Conservation (phyloP, 2,329 filamentous ascomycete genomes). For the Cadophora sp. region DNA sequence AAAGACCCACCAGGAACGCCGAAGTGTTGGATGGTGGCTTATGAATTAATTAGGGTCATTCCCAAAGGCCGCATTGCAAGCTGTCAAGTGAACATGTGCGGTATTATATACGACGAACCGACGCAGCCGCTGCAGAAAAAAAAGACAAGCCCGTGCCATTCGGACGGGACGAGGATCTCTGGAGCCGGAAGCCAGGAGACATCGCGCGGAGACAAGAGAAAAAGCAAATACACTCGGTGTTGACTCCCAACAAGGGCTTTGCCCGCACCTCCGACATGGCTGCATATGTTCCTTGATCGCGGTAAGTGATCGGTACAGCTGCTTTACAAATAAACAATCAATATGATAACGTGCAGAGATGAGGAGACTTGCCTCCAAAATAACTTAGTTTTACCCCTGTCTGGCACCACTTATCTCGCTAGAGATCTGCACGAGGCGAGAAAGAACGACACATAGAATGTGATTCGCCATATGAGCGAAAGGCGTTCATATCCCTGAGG, state of each 20-base stretch:
- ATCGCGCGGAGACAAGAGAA: constrained; percentile 15
- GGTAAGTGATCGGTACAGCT: background rate
- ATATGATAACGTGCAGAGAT: background rate
- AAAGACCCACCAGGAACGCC: background rate
- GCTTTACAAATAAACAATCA: background rate
- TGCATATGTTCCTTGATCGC: background rate
- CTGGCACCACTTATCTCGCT: background rate
- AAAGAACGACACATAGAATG: background rate
- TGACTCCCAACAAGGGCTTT: constrained; percentile 7
- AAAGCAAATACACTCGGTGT: constrained; percentile 3
- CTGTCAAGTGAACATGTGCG: background rate
- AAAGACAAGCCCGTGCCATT: constrained; percentile 19
- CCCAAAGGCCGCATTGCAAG: background rate
- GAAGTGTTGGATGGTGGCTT: background rate
- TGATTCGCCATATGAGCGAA: background rate
- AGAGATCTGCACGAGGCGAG: background rate
- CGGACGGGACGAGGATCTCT: constrained; percentile 11
- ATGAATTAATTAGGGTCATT: background rate
- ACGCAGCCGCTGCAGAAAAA: constrained; percentile 17
- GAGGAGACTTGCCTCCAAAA: background rate
- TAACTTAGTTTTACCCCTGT: background rate
- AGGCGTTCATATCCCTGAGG: background rate
- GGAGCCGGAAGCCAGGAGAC: constrained; percentile 2
- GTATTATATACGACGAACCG: background rate
- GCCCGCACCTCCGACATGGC: background rate